Evolutionary conservation across 192 early-diverging fungal species (phyloP), one percentile per base, ranked within the genome.

Genomic region (Gonapodya sp.): DNA sequence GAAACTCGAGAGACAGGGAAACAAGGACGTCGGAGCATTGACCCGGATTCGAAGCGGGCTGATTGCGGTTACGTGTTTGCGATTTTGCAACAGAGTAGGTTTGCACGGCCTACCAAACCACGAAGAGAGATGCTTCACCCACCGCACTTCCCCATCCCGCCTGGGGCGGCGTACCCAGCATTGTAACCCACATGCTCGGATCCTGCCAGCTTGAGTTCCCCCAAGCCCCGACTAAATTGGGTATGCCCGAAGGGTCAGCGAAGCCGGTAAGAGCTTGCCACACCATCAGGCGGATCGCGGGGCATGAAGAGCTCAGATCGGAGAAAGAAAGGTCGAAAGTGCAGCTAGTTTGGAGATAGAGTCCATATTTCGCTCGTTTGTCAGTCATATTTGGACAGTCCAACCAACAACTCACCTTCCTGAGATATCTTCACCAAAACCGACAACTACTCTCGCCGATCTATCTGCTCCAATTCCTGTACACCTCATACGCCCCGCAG

Each of bases 131-230:
- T 64, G 8, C 46, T 64, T 24, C 46, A 64, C 46, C 8, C 24
- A 64, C 46, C 46, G 46, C 46, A 24, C 8, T 24, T 16, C 46
- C 24, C 46, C 46, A 24, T 24, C 46, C 46, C 46, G 46, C 46
- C 46, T 8, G 8, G 8, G 46, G 46, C 8, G 46, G 8, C 46
- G 46, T 24, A 16, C 46, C 46, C 24, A 64, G 24, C 24, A 64
- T 64, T 8, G 46, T 8, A 64, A 64, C 46, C 46, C 46, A 64
- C 24, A 8, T 24, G 8, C 8, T 24, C 46, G 46, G 46, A 24
- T 64, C 46, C 46, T 64, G 46, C 46, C 46, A 64, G 46, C 46
- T 64, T 64, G 46, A 64, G 46, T 64, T 64, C 46, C 46, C 46
- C 46, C 46, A 64, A 8, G 46, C 8, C 24, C 46, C 46, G 24